Evolutionary conservation across 2,329 filamentous ascomycete genomes (phyloP).

Genomic region (Lecanosticta acicola): DNA sequence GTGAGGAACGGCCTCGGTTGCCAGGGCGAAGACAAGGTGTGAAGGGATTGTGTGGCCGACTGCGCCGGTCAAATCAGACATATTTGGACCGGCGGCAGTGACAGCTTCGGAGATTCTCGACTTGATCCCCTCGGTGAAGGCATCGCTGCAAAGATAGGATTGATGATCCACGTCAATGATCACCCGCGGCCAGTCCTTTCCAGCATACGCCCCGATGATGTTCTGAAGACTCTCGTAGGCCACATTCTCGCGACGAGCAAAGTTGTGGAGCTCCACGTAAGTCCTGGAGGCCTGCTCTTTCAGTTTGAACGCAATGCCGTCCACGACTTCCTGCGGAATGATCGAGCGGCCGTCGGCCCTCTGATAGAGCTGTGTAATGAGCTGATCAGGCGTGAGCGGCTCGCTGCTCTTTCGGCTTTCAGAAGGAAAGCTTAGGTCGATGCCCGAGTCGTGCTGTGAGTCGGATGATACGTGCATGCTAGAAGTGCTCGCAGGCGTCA

Average conservation of each 20-base stretch:
- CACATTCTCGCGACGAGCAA: conserved; percentile 16
- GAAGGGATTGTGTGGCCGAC: conserved; percentile 12
- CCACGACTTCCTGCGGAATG: conserved; percentile 2
- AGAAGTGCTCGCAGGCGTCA: not conserved
- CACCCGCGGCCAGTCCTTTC: conserved; percentile 18
- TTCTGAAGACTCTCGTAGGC: conserved; percentile 14
- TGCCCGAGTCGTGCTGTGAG: not conserved
- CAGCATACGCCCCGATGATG: conserved; percentile 16
- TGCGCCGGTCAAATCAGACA: conserved; percentile 12
- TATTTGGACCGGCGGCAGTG: conserved; percentile 8
- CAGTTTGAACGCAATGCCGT: conserved; percentile 15
- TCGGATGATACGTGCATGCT: not conserved
- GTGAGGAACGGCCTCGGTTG: conserved; percentile 9
- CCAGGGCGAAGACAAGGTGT: conserved; percentile 14
- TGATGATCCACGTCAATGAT: conserved; percentile 17
- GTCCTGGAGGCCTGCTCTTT: conserved; percentile 9
- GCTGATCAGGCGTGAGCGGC: not conserved
- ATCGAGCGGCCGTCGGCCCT: not conserved
- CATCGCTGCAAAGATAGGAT: conserved; percentile 17
- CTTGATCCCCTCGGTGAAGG: conserved; percentile 12
- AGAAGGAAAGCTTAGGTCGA: not conserved
- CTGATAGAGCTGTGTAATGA: not conserved
- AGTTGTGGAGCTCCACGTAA: conserved; percentile 18
- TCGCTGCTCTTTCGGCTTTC: not conserved
- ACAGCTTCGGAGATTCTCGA: conserved; percentile 11